Conservation (phyloP, 2,329 filamentous ascomycete species). For the Esteya vermicola region DNA sequence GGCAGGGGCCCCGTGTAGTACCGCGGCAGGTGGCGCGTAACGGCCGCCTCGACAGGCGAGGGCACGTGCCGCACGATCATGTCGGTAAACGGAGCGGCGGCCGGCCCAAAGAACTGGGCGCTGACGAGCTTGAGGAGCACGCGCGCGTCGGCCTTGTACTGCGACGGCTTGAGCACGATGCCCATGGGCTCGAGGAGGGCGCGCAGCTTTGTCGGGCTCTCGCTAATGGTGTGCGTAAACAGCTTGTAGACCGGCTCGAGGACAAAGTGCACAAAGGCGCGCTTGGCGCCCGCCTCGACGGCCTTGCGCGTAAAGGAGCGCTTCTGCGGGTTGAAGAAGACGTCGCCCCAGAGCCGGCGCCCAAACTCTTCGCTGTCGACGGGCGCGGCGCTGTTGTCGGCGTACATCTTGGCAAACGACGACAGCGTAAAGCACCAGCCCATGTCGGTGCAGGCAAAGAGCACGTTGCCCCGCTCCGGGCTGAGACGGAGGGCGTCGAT, state of each 20-base stretch:
- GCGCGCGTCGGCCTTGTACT: conserved; percentile 81
- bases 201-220: conserved; percentile 73
- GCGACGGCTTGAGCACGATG: conserved; percentile 79
- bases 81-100: conserved; percentile 82
- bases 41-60: conserved; percentile 66
- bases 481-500: conserved; percentile 72
- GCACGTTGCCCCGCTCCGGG: conserved; percentile 95
- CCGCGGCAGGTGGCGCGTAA: conserved; percentile 60
- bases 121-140: conserved; percentile 81
- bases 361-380: conserved; percentile 76
- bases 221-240: conserved; percentile 86
- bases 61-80: conserved; percentile 88
- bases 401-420: conserved; percentile 94
- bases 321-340: conserved; percentile 87
- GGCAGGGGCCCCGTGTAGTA: conserved; percentile 86
- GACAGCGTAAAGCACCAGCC: conserved; percentile 92
- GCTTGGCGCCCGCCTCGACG: conserved; percentile 62
- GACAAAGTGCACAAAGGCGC: conserved; percentile 88
- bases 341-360: conserved; percentile 80
- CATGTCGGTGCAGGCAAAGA: conserved; percentile 87
- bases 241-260: conserved; percentile 97
- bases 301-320: conserved; percentile 85
- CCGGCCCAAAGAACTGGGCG: conserved; percentile 87
- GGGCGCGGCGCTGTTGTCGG: conserved; percentile 70
- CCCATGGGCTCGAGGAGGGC: conserved; percentile 64